These are phyloP conservation scores for Aureobasidium melanogenum DNA, from an alignment of 2,329 filamentous ascomycete genomes.

Conservation along the genomic window DNA sequence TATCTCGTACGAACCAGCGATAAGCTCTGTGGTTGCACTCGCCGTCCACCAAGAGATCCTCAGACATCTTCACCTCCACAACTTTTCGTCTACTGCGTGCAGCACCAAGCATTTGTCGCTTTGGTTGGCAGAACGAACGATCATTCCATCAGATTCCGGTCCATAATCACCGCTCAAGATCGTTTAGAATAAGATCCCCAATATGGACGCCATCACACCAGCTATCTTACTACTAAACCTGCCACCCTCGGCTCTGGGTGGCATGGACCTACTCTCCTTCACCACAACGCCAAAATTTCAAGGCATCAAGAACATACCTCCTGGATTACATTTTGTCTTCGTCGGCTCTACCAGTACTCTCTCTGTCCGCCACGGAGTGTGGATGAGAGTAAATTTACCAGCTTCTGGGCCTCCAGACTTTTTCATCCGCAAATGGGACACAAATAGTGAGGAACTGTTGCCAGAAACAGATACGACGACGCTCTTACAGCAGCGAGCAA, in stretches of 20 bases:
- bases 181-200: no score
- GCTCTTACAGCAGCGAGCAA: conserved; percentile 44
- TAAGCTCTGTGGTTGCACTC: background rate
- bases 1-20: background rate
- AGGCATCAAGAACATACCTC: conserved; percentile 50
- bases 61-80: background rate
- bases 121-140: no score
- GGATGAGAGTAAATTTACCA: conserved; percentile 42
- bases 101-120: background rate
- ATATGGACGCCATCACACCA: conserved; percentile 15
- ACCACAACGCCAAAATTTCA: conserved; percentile 53
- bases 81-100: background rate
- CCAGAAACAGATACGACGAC: conserved; percentile 33
- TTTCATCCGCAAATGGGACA: conserved; percentile 50
- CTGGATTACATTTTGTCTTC: conserved; percentile 54
- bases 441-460: conserved; percentile 36
- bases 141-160: no score
- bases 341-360: conserved; percentile 49
- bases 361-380: conserved; percentile 53
- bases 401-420: conserved; percentile 28
- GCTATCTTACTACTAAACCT: conserved; percentile 35
- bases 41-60: no score
- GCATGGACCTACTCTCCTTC: conserved; percentile 51
- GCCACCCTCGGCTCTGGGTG: conserved; percentile 40
- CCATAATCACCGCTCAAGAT: no score